Base-by-base conservation (phyloP, 1,139 yeast genomes). In the Suhomyces choctaworum region DNA sequence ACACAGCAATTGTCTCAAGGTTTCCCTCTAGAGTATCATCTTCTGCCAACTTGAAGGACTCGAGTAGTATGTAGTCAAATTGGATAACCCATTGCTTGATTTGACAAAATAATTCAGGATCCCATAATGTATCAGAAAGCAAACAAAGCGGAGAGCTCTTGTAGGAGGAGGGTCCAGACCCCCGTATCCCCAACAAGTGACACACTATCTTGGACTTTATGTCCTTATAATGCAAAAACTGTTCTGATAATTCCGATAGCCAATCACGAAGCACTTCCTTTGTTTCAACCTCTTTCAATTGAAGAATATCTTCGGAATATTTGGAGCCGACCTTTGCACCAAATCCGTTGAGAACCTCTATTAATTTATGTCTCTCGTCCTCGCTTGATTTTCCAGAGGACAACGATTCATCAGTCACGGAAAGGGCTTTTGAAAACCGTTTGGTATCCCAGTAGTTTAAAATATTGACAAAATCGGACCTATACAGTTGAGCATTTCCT, bases 141-240 rank as follows among this genome's bases (percentile, higher is more conserved):
- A 55, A 44, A 25, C 62, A 55, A 7, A 40, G 25, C 9, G 37
- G 32, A 8, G n/a, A 14, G 4, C 11, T 22, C 5, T 9, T 7
- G 10, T 16, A 29, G 3, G n/a, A 7, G 3, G 22, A 13, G 5
- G 10, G n/a, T 5, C 20, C 16, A 7, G 19, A 16, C 13, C 12
- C 26, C 20, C 14, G 46, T 42, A 4, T 39, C 24, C 6, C 63
- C 52, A 8, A 78, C 51, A 80, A 46, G 16, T 54, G 29, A 20
- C 22, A 20, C 20, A 84, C 46, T 3, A 85, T 54, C 2, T 46
- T 34, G 6, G 66, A 48, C 39, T 86, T 68, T 0, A 76, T 58
- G 32, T 76, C 77, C 29, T 66, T 69, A 23, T 71, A 66, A 49
- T 78, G 81, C 17, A 58, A 52, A 4, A 50, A 47, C 1, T 60